Evolutionary conservation across 805 yeast genomes (phyloP).

Genomic region (Saturnispora hagleri): DNA sequence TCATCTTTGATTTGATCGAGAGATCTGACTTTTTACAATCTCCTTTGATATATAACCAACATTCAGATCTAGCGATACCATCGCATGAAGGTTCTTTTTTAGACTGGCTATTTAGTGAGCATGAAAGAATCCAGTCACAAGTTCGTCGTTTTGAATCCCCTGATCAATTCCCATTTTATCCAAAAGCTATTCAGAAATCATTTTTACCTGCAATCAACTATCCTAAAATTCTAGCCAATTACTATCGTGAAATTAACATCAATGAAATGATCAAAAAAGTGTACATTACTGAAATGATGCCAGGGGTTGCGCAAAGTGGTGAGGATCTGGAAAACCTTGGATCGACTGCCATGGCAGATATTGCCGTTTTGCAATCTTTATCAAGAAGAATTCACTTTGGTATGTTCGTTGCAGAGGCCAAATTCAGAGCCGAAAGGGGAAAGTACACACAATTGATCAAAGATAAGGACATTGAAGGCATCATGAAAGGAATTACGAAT

Average conservation of each 20-base stretch:
- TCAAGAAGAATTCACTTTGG: slow-evolving; percentile 95
- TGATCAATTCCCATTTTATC: slow-evolving; percentile 87
- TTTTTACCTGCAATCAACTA: slow-evolving; percentile 77
- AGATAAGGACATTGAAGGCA: slow-evolving; percentile 57
- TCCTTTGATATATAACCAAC: slow-evolving; percentile 60
- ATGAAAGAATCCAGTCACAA: slow-evolving; percentile 70
- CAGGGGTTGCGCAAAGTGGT: slow-evolving; percentile 56
- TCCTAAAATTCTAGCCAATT: slow-evolving; percentile 70
- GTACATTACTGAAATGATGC: slow-evolving; percentile 70
- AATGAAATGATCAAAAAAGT: slow-evolving; percentile 57
- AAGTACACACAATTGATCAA: slow-evolving; percentile 55
- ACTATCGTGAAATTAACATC: slow-evolving; percentile 65
- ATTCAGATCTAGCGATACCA: slow-evolving; percentile 42
- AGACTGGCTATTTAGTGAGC: slow-evolving; percentile 74
- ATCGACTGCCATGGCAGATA: slow-evolving; percentile 75
- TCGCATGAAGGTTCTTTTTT: slow-evolving; percentile 68
- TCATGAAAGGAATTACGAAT: slow-evolving; percentile 78
- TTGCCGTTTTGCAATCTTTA: slow-evolving; percentile 78
- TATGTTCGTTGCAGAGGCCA: slow-evolving; percentile 94
- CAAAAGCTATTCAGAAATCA: slow-evolving; percentile 46
- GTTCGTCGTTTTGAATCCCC: slow-evolving; percentile 89
- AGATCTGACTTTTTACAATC: slow-evolving; percentile 79
- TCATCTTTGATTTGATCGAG: slow-evolving; percentile 86
- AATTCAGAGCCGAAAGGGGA: slow-evolving; percentile 62
- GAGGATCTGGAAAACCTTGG: slow-evolving; percentile 85